Evolutionary conservation across 768 basidiomycete genomes (phyloP), one percentile per base, ranked within the genome.

Genomic region (Phylloporus sp.): DNA sequence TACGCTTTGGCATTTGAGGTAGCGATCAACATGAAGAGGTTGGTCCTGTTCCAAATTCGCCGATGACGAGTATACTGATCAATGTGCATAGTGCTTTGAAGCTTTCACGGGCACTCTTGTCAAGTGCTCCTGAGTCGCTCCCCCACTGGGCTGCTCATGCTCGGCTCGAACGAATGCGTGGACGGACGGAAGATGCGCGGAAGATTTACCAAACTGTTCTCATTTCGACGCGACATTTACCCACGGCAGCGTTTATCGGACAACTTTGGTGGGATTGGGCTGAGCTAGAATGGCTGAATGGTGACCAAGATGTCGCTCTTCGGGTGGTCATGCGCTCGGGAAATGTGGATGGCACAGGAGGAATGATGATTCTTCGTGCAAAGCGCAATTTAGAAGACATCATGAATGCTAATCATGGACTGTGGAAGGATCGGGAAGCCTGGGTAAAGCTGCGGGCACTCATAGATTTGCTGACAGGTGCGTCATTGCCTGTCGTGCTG

Each of bases 211-310:
- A 84, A 57, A 82, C 84, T 2, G 74, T 87, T 7, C 77, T 89
- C 18, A 70, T 76, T 36, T 70, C 78, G 6, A 72, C 80, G 2
- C 70, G 73, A 3, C 68, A 71, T 23, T 46, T 67, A 15, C 60
- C 67, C 6, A 67, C 64, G 11, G 67, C 70, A 28, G 61, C 62
- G 5, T 77, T 72, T 28, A 61, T 69, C 15, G 72, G 76, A 20
- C 66, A 65, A 50, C 63, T 92, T 54, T 92, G 86, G 86, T 90
- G 84, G 82, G 80, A 85, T 58, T 92, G 88, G 87, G 86, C 84
- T 1, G 85, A 92, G 59, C 78, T 89, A 77, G 89, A 91, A 66
- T 93, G 90, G 90, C 64, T 89, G 11, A 65, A 72, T 13, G 78
- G 81, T 1, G 59, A 76, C 28, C 62, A 71, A 18, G 76, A 80